Conservation (phyloP, 2,329 filamentous ascomycete genomes). For the Fusarium duplospermum region DNA sequence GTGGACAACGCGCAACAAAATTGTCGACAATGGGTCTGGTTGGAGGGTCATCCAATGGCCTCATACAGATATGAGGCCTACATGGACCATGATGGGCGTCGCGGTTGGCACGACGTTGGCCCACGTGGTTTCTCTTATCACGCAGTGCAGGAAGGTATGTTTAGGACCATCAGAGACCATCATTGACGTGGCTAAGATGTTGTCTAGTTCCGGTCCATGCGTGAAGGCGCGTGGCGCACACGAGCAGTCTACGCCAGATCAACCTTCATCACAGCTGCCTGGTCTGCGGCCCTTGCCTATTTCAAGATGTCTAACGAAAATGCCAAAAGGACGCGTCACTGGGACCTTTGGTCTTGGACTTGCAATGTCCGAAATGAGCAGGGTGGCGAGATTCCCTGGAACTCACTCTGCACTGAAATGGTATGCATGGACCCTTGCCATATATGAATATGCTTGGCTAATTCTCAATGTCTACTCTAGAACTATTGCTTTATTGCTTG, state of each 20-base stretch:
- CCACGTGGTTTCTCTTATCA: neutral
- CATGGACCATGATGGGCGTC: neutral
- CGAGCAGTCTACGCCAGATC: neutral
- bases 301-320: neutral
- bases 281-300: neutral
- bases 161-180: accelerated
- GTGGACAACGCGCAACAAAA: neutral
- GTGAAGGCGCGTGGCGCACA: neutral
- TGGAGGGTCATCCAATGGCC: neutral
- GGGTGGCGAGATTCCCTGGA: constrained; percentile 1
- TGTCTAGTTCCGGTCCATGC: neutral
- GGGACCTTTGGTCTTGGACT: constrained; percentile 5
- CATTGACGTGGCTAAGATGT: neutral
- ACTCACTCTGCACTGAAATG: neutral
- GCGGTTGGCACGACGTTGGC: neutral
- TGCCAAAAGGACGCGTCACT: neutral
- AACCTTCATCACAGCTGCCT: neutral
- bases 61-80: neutral
- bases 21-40: neutral
- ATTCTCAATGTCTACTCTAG: neutral
- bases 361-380: neutral
- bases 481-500: neutral
- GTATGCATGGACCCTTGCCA: neutral
- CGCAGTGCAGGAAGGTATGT: neutral
- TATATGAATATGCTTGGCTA: neutral